Base-by-base conservation (phyloP, 352 stramenopile genomes). In the Globisporangium echinulatum region DNA sequence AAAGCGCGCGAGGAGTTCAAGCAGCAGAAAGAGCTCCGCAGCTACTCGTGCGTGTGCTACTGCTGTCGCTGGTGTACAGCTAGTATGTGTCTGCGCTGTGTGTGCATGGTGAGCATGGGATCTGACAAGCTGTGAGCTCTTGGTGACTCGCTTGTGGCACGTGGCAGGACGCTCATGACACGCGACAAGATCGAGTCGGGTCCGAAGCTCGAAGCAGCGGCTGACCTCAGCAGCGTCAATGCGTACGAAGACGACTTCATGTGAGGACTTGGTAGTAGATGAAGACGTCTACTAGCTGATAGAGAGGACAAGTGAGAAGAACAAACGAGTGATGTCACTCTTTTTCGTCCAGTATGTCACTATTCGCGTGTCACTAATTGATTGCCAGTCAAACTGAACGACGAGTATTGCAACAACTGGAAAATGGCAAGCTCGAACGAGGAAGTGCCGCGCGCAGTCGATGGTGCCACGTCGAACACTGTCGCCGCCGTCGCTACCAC, bases 241-340 rank as follows among this genome's bases (percentile, higher is more conserved):
- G 79, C 75, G 0, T 91, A 89, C 57, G 79, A 91, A 64, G 82
- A 91, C 15, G 79, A 91, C 63, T 91, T 91, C 49, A 91, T 91
- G 82, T 91, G n/a, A 56, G 7, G 44, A 14, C 40, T 8, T 44
- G 40, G 11, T 44, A 67, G 59, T 8, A 44, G 40, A 44, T 44
- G 40, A 7, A 1, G 40, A 2, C 25, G 25, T 33, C 25, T 33
- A 33, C 25, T 1, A 33, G 25, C 25, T 33, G 25, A 33, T 33
- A 33, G 25, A 33, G 25, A 33, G 1, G 25, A 33, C 25, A 33
- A 33, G 25, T 33, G 25, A 33, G 25, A 33, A 33, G 25, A 33
- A 33, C 25, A 33, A 33, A 33, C 25, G 25, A 33, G 25, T 3
- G 25, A 33, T 33, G 25, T 33, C 25, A 33, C 25, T 33, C 25